Evolutionary conservation across 768 basidiomycete species (phyloP).

Genomic region (Astraeus odoratus): DNA sequence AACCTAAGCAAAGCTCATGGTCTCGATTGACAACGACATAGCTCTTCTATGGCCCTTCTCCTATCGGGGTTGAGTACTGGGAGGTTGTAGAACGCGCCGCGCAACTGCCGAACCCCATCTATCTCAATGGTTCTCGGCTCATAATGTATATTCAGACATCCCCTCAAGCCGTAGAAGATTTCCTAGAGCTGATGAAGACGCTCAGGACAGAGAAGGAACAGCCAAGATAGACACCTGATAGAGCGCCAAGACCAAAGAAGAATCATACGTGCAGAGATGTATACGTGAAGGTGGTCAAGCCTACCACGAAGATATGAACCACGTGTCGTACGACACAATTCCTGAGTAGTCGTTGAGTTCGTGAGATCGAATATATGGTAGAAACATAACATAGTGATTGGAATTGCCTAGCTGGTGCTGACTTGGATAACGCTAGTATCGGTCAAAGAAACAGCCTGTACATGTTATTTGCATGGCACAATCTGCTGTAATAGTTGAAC

Average conservation of each 20-base stretch:
- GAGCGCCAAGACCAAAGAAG: no score
- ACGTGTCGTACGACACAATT: neutral
- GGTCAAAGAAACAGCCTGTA: no score
- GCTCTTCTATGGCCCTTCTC: constrained; percentile 78
- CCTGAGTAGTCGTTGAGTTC: no score
- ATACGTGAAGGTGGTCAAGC: constrained; percentile 1
- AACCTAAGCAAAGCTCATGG: neutral
- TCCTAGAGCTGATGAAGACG: constrained; percentile 53
- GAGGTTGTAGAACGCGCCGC: constrained; percentile 66
- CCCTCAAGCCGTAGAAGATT: constrained; percentile 71
- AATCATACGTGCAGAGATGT: neutral
- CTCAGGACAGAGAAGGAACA: constrained; percentile 67
- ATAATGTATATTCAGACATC: constrained; percentile 85
- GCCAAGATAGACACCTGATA: constrained; percentile 35
- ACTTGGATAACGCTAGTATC: no score
- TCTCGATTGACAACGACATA: constrained; percentile 26
- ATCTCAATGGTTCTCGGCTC: constrained; percentile 65
- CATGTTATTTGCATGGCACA: no score
- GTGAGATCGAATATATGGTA: no score
- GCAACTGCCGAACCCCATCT: constrained; percentile 62
- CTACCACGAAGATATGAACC: neutral
- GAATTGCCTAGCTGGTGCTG: no score
- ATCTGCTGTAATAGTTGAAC: no score
- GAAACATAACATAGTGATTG: no score
- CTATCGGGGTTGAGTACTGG: constrained; percentile 60